Base-by-base conservation (phyloP, 208 protist genomes). In the Acanthamoeba pearcei region DNA sequence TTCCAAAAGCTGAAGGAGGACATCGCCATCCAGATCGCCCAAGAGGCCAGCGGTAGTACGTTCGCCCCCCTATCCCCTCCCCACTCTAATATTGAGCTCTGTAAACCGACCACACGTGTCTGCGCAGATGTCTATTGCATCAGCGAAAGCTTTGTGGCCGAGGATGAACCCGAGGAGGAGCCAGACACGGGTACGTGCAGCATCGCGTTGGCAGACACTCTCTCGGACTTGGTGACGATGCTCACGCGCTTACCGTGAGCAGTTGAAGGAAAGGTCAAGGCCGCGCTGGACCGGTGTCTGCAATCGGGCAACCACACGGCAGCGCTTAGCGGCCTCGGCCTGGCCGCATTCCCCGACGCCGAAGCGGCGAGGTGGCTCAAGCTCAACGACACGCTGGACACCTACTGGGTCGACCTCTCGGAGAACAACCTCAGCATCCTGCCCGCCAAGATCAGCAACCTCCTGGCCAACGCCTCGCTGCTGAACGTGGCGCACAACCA, bases 1-100 rank as follows among this genome's bases (percentile, higher is more conserved):
- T 88, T 88, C 49, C 80, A 88, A 15, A 27, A 42, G 80, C 53
- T 88, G 12, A 88, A 88, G 29, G 80, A 88, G 29, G 80, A 88
- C 42, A 55, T 88, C 51, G 19, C 42, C 49, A 32, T 29, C 42
- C 80, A 64, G 29, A 55, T 88, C n/a, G 29, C 22, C 0, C 13
- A 55, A n/a, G 42, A 88, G 29, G 53, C 27, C 5, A 88, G 53
- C 80, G 32, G 32, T 17, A 80, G 72, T 46, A 42, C 29, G 64
- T 29, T 38, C 35, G 2, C 68, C 35, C 9, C 32, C 32, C n/a
- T 29, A 27, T 24, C 64, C 29, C 24, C 64, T 76, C 42, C 0
- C 42, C 42, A 46, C 5, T 6, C 42, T 2, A 46, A 46, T 46
- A 10, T 46, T 46, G 42, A 46, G 13, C 64, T 72, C 64, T 38